Evolutionary conservation across 495 filamentous ascomycete species (phyloP), one percentile per base, ranked within the genome.

Genomic region (Bacidia rubella): DNA sequence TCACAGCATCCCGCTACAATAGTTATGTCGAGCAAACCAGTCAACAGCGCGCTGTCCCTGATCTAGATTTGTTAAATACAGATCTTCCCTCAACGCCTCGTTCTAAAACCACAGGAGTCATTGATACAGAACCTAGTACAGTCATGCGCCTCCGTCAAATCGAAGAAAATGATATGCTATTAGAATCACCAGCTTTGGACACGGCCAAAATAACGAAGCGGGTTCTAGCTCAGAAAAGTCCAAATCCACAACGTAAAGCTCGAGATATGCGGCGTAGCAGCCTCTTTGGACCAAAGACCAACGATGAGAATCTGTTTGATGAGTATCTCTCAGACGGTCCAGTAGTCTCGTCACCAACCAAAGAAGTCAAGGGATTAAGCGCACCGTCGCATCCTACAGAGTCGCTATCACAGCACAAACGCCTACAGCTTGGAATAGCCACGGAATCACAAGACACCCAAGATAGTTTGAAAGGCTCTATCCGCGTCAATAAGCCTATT

Each of bases 1-100:
- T 5, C 17, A 48, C 22, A n/a, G 26, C 10, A 22, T 25, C 35
- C 15, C 23, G 29, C 15, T 21, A 10, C 3, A n/a, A 26, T 35
- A 5, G 1, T 15, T 52, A 53, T 47, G 25, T 43, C 4, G 11
- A 47, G 9, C 29, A 49, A 40, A 45, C 48, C 50, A 53, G 43
- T 22, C 44, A 24, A 25, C n/a, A 5, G 23, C 11, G 41, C 17
- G 22, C 41, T 15, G n/a, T n/a, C n/a, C n/a, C n/a, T n/a, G n/a
- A n/a, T n/a, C n/a, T n/a, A n/a, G n/a, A n/a, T n/a, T n/a, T n/a
- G n/a, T n/a, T n/a, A n/a, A n/a, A n/a, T n/a, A n/a, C n/a, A n/a
- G n/a, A n/a, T n/a, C n/a, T n/a, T n/a, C n/a, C n/a, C 35, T n/a
- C 35, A 39, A 39, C 11, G n/a, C n/a, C n/a, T n/a, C 11, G 10